Evolutionary conservation across 1,284 basidiomycete genomes (phyloP).

Genomic region (Puccinia triticina): DNA sequence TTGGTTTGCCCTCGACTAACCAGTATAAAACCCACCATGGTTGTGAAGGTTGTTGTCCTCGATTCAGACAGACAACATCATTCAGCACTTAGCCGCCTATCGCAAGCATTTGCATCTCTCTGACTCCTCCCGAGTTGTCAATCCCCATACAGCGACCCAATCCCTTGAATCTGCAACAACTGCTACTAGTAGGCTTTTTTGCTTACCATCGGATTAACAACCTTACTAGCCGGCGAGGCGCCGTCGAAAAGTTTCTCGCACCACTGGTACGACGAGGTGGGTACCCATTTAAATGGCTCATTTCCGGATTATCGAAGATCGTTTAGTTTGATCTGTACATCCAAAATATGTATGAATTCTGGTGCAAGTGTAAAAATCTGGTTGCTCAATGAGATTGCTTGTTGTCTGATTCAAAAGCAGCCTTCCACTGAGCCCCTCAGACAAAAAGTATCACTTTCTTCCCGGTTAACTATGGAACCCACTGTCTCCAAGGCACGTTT

Average conservation of each 20-base stretch:
- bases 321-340: slow-evolving; percentile 22
- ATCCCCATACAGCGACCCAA: not conserved
- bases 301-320: slow-evolving; percentile 15
- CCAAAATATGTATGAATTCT: not conserved
- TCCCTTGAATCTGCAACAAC: not conserved
- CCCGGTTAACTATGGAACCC: not conserved
- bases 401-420: slow-evolving; percentile 15
- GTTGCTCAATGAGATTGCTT: slow-evolving; percentile 17
- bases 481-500: slow-evolving; percentile 12
- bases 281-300: slow-evolving; percentile 15
- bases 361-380: not conserved
- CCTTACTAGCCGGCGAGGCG: slow-evolving; percentile 9
- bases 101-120: slow-evolving; percentile 5
- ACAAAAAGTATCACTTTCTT: slow-evolving; percentile 5
- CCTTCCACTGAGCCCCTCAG: not conserved
- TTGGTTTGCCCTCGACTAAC: not conserved
- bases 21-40: not conserved
- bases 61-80: not conserved
- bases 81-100: not conserved
- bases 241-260: slow-evolving; percentile 13
- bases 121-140: not conserved
- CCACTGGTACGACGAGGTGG: not conserved
- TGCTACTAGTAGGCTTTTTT: slow-evolving; percentile 4
- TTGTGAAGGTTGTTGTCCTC: slow-evolving; percentile 19
- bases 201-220: slow-evolving; percentile 25